Evolutionary conservation across 148 eudicot genomes (phyloP).

Genomic region (Beta vulgaris): DNA sequence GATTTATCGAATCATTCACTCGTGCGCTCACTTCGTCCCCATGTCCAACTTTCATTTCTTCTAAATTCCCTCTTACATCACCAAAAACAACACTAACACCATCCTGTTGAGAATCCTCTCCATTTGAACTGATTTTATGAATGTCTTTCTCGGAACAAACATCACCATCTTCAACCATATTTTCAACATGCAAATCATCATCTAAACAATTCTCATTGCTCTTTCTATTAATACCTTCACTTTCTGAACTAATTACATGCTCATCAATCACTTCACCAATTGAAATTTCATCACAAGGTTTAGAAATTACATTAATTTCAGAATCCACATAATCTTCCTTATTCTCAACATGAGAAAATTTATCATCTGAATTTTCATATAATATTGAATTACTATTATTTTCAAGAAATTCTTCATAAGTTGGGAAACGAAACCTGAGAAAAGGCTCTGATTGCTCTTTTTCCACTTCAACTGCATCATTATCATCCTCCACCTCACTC

Average conservation of each 20-base stretch:
- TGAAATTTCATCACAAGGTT: neutral
- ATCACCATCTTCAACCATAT: neutral
- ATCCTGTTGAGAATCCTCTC: neutral
- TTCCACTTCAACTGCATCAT: slow-evolving; percentile 4
- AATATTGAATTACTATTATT: slow-evolving; percentile 20
- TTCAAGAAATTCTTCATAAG: slow-evolving; percentile 56
- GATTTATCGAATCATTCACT: neutral
- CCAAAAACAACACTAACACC: neutral
- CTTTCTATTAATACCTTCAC: neutral
- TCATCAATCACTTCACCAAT: slow-evolving; percentile 7
- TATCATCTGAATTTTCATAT: slow-evolving; percentile 25
- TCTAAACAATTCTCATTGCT: neutral
- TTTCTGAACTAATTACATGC: neutral
- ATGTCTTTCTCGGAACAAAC: neutral
- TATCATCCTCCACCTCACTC: slow-evolving; percentile 11
- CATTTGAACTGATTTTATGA: too few species aligned
- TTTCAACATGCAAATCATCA: neutral
- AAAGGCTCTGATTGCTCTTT: slow-evolving; percentile 34
- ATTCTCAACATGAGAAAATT: neutral
- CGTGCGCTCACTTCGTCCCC: neutral
- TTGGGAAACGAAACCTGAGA: slow-evolving; percentile 66
- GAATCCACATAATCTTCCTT: slow-evolving; percentile 10
- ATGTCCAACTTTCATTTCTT: slow-evolving; percentile 7
- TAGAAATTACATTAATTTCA: slow-evolving; percentile 16
- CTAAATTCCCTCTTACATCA: neutral